Conservation (phyloP, 2,329 filamentous ascomycete species). For the Domatiomyces globalis region DNA sequence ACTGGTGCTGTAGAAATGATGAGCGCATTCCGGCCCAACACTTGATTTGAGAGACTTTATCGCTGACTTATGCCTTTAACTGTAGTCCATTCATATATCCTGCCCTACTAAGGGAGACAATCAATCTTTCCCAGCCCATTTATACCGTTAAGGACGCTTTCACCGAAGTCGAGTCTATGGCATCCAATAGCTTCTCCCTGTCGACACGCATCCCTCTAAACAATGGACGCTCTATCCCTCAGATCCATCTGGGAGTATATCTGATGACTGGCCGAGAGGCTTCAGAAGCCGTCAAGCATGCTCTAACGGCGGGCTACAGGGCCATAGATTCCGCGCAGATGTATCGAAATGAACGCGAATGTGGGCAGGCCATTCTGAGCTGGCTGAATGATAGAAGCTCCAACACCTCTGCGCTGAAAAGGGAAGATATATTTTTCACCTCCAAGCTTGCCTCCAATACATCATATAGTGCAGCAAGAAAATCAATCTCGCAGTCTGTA, state of each 20-base stretch:
- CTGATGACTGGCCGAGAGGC: slow-evolving; percentile 52
- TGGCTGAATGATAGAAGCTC: slow-evolving; percentile 35
- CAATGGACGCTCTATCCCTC: slow-evolving; percentile 54
- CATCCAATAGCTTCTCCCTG: slow-evolving; percentile 14
- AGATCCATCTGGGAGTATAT: slow-evolving; percentile 61
- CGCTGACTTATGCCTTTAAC: too few relatives aligned
- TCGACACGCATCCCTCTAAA: slow-evolving; percentile 34
- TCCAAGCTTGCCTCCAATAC: slow-evolving; percentile 59
- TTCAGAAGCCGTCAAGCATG: slow-evolving; percentile 42
- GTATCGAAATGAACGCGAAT: slow-evolving; percentile 58
- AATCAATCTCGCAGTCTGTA: slow-evolving; percentile 51
- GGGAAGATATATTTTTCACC: slow-evolving; percentile 65
- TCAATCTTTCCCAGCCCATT: too few relatives aligned
- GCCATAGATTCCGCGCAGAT: slow-evolving; percentile 46
- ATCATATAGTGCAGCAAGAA: slow-evolving; percentile 52
- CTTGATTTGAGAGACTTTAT: too few relatives aligned
- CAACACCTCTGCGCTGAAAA: slow-evolving; percentile 40
- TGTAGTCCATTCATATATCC: too few relatives aligned
- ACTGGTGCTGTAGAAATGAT: too few relatives aligned
- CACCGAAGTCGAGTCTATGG: slow-evolving; percentile 2
- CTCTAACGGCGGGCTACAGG: slow-evolving; percentile 32
- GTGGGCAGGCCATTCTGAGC: slow-evolving; percentile 49
- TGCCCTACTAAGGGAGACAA: too few relatives aligned
- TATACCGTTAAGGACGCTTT: too few relatives aligned
- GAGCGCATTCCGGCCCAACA: too few relatives aligned